Evolutionary conservation across 1,284 basidiomycete genomes (phyloP), one percentile per base, ranked within the genome.

Genomic region (Trametes hirsuta): DNA sequence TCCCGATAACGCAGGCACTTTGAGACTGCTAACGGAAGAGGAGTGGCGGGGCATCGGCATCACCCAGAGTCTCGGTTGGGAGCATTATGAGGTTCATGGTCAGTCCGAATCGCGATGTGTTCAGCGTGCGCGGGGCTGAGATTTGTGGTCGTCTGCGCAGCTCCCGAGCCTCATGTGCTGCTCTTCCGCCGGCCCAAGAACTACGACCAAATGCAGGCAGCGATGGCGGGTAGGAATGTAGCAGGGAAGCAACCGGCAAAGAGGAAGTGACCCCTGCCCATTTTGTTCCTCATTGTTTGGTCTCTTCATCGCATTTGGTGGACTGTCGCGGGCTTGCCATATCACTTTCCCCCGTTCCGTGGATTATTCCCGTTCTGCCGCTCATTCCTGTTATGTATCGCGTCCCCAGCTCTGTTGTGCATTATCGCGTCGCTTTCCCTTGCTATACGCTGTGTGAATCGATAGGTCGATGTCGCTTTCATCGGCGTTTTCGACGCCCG

Each of bases 11-110:
- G 81, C 85, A 34, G 92, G 93, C 6, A 87, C 91, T 5, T 82
- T 98, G 59, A 86, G 95, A 8, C 85, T 98, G 55, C 78, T 98
- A 55, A 78, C 84, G 4, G 96, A 98, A 73, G 76, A 84, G 44
- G 96, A 98, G 76, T 98, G 96, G 96, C 83, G 96, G 72, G 92
- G 93, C 0, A 95, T 98, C 61, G 96, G 96, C 11, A 97, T 97
- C 70, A 94, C 92, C 35, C 96, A 98, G 76, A 95, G 93, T 75
- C 79, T 97, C 50, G 96, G 96, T 10, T 98, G 96, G 96, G 93
- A 95, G 73, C 95, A 98, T 71, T 98, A 97, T 70, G 96, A 97
- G 79, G 94, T 97, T 40, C 96, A 97, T 72, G 93, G 94, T 95
- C 69, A 71, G 88, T 76, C 1, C 18, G 14, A 6, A 14, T 9